Conservation (phyloP, 129 eudicot species). For the Tanacetum coccineum region DNA sequence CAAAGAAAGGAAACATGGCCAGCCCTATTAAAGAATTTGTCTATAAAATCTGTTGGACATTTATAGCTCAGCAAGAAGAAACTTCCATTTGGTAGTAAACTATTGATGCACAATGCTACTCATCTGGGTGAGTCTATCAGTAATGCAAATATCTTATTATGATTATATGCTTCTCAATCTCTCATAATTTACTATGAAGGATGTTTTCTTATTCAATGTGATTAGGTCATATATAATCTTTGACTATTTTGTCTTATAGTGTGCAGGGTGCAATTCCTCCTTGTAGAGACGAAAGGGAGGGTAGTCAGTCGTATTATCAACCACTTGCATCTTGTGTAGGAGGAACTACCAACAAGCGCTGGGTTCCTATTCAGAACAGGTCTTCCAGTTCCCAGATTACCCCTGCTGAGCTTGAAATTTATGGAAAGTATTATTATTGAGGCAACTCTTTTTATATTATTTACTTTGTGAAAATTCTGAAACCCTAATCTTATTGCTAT, state of each 20-base stretch:
- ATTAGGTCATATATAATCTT: neutral
- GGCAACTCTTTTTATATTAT: neutral
- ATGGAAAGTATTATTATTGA: slow-evolving; percentile 56
- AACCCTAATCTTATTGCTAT: slow-evolving; percentile 13
- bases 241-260: neutral
- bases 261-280: slow-evolving; percentile 47
- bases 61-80: slow-evolving; percentile 87
- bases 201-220: neutral
- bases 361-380: slow-evolving; percentile 75
- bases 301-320: slow-evolving; percentile 59
- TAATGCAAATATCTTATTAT: neutral
- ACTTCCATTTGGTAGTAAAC: slow-evolving; percentile 96
- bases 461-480: no score
- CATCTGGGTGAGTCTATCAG: slow-evolving; percentile 57
- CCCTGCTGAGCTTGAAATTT: slow-evolving; percentile 53
- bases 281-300: slow-evolving; percentile 79
- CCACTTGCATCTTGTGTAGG: slow-evolving; percentile 74
- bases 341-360: slow-evolving; percentile 73
- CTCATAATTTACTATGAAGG: neutral
- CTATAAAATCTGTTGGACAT: slow-evolving; percentile 72
- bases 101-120: slow-evolving; percentile 64
- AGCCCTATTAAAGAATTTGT: slow-evolving; percentile 71
- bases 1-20: slow-evolving; percentile 59
- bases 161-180: neutral
- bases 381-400: slow-evolving; percentile 54